These are phyloP conservation scores for Sicyos edulis DNA, from an alignment of 306 rosid species.

Conservation along the genomic window DNA sequence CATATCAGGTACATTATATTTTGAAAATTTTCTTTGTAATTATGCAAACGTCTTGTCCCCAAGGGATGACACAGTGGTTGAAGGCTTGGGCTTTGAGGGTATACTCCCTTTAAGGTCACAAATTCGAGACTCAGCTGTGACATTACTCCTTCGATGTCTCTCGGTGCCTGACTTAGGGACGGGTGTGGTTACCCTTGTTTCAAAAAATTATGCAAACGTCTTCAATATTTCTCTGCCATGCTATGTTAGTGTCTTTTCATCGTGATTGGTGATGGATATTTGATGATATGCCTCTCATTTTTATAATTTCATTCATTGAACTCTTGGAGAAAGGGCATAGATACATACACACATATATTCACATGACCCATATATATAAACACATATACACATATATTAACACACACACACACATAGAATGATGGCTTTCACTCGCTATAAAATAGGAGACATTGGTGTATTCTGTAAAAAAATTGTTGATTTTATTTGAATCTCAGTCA, in stretches of 20 bases:
- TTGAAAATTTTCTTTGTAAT: constrained; percentile 6
- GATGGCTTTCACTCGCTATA: background rate
- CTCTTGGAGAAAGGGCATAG: background rate
- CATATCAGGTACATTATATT: constrained; percentile 58
- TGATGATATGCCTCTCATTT: background rate
- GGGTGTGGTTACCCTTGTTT: no score
- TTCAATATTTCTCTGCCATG: constrained; percentile 16
- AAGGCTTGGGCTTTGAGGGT: no score
- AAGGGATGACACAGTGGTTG: no score
- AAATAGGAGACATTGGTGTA: background rate
- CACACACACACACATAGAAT: background rate
- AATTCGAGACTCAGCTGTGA: no score
- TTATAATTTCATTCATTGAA: background rate
- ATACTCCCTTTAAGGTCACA: no score
- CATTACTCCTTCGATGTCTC: no score
- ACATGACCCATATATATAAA: no score
- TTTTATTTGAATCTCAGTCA: background rate
- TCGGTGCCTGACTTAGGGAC: no score
- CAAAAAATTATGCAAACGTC: background rate
- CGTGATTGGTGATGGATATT: background rate
- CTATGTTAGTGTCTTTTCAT: background rate
- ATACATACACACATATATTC: background rate
- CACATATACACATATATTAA: background rate
- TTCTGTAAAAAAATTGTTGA: background rate
- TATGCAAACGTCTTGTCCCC: background rate